phyloP scores from a whole-genome alignment of 306 rosid species.

The Elaeagnus macrophylla region DNA sequence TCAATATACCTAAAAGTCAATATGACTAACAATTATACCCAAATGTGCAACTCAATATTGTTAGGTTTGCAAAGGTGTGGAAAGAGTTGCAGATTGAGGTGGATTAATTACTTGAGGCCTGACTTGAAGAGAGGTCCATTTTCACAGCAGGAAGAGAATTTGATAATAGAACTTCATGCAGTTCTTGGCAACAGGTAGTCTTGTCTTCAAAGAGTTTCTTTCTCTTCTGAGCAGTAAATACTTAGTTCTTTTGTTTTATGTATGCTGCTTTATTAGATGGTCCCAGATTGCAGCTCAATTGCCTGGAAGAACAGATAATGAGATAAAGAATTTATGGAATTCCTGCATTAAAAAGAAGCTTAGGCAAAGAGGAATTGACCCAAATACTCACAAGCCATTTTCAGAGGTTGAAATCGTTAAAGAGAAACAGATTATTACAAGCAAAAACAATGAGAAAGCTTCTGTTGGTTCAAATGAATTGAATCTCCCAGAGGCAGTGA shows the following conservation, averaged over 20 bases:
- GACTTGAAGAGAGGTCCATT: conserved; percentile 96
- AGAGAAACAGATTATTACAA: conserved; percentile 19
- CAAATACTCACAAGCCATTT: conserved; percentile 74
- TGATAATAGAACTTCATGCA: conserved; percentile 80
- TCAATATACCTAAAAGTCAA: no score
- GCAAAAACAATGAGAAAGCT: conserved; percentile 35
- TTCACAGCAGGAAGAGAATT: conserved; percentile 74
- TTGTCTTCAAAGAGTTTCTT: not conserved
- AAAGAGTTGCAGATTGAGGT: conserved; percentile 87
- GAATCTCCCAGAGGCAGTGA: conserved; percentile 22
- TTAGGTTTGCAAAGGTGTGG: conserved; percentile 90
- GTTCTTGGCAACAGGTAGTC: conserved; percentile 69
- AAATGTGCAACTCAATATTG: not conserved
- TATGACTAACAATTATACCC: no score
- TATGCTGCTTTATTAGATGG: conserved; percentile 43
- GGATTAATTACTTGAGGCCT: conserved; percentile 93
- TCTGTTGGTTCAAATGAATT: conserved; percentile 41
- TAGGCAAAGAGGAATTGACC: conserved; percentile 82
- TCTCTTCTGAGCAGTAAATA: not conserved
- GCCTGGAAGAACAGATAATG: conserved; percentile 93
- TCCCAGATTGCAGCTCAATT: conserved; percentile 91
- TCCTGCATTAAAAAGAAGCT: conserved; percentile 91
- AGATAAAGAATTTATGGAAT: conserved; percentile 88
- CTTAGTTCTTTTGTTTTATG: not conserved
- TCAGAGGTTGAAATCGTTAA: conserved; percentile 28